phyloP scores from a whole-genome alignment of 768 basidiomycete species.

The Tylopilus subfusipes region DNA sequence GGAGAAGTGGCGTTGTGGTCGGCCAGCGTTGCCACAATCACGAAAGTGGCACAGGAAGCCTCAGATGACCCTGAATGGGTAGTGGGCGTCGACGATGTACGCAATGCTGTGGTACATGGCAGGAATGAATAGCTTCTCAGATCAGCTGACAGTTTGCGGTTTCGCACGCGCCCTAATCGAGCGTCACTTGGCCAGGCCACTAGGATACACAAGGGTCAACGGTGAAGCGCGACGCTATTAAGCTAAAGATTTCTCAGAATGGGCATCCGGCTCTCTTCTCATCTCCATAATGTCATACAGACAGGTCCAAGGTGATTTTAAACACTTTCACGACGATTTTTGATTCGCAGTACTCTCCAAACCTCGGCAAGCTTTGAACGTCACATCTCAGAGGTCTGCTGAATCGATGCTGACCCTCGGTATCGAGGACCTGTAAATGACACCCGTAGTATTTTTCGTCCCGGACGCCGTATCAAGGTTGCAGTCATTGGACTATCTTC shows the following conservation, averaged over 20 bases:
- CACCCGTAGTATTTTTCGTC: too few relatives aligned
- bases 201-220: too few relatives aligned
- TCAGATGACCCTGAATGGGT: not conserved
- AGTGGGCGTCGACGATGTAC: not conserved
- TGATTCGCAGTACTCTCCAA: too few relatives aligned
- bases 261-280: not conserved
- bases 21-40: not conserved
- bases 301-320: not conserved
- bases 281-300: not conserved
- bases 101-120: not conserved
- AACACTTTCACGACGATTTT: too few relatives aligned
- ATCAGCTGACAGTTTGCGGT: not conserved
- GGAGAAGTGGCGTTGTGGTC: not conserved
- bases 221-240: not conserved
- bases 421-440: not conserved
- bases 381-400: not conserved
- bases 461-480: not conserved
- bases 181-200: too few relatives aligned
- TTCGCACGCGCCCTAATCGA: not conserved
- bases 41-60: not conserved
- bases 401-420: not conserved
- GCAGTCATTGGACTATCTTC: not conserved
- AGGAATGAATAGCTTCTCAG: not conserved
- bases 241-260: not conserved
- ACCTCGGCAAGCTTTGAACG: too few relatives aligned